Evolutionary conservation across 148 eudicot species (phyloP), one percentile per base, ranked within the genome.

Genomic region (Cornus controversa): DNA sequence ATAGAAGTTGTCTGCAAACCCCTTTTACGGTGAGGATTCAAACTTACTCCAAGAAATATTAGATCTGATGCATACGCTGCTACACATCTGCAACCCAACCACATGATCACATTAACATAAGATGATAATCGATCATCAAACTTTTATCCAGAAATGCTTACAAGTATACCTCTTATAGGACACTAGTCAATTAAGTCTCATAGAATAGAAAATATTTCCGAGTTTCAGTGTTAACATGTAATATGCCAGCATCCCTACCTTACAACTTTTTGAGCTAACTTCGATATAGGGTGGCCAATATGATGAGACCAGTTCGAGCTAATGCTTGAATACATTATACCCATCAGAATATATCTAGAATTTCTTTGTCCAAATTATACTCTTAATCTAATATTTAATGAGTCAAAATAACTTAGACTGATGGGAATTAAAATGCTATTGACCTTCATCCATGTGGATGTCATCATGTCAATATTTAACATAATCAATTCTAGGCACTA

Each of bases 11-110:
- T 80, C 87, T 87, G 89, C 77, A 87, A 77, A 81, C 85, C 96
- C 85, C 73, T 84, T 75, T 77, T 77, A 18, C 97, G 90, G 80
- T 96, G 99, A 84, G 99, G 99, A 80, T 96, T 90, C 72, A 94
- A 77, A 82, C 91, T 91, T 53, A 93, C 92, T 73, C 79, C 79
- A 79, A 93, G 77, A 74, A 93, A 96, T 76, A 96, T 70, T 63
- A 96, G 88, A 84, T 96, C 99, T 71, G 99, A 96, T 83, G 91
- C 87, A 87, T 79, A 96, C 69, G 98, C 94, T 50, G 80, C 93
- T 53, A 92, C 98, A 75, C 99, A 96, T 84, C 99, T 96, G 96
- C 84, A 79, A 37, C 45, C 78, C 69, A 74, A 75, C 8, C 28
- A 78, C 40, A 42, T 14, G 29, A 64, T 31, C 29, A 79, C 10